Conservation (phyloP, 208 protist species). For the Balamuthia mandrillaris region DNA sequence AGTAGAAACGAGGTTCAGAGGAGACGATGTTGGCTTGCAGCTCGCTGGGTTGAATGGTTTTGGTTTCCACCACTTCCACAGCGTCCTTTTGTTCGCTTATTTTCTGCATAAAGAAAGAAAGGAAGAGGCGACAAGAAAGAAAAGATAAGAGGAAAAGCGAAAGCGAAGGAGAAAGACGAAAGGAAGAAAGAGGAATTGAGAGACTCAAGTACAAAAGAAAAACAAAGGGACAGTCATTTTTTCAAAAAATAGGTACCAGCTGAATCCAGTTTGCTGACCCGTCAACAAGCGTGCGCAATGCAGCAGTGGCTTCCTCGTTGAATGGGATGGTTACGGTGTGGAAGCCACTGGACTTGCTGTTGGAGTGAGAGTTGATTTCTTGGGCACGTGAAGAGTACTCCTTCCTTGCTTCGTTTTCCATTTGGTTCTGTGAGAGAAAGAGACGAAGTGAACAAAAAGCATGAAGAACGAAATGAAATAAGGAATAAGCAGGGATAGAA, state of each 20-base stretch:
- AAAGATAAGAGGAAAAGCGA: not conserved
- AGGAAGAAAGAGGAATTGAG: not conserved
- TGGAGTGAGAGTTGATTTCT: not conserved
- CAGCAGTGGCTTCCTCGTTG: not conserved
- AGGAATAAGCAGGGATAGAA: no score
- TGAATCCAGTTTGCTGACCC: constrained; percentile 21
- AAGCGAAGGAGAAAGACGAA: not conserved
- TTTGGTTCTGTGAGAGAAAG: not conserved
- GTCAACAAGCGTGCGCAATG: not conserved
- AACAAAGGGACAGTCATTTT: not conserved
- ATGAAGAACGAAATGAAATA: no score
- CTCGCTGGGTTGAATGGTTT: not conserved
- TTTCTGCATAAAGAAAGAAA: not conserved
- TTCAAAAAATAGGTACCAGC: no score
- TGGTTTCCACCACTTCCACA: not conserved
- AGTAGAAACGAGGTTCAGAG: constrained; percentile 15
- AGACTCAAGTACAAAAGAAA: not conserved
- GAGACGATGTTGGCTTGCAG: not conserved
- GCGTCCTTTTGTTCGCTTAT: not conserved
- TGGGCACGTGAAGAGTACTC: constrained; percentile 11
- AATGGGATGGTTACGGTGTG: constrained; percentile 30
- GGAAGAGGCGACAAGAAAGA: not conserved
- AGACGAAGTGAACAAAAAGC: not conserved
- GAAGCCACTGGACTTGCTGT: not conserved
- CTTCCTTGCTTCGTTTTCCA: not conserved